Evolutionary conservation across 2,329 filamentous ascomycete genomes (phyloP).

Genomic region (Penicillium sp.): DNA sequence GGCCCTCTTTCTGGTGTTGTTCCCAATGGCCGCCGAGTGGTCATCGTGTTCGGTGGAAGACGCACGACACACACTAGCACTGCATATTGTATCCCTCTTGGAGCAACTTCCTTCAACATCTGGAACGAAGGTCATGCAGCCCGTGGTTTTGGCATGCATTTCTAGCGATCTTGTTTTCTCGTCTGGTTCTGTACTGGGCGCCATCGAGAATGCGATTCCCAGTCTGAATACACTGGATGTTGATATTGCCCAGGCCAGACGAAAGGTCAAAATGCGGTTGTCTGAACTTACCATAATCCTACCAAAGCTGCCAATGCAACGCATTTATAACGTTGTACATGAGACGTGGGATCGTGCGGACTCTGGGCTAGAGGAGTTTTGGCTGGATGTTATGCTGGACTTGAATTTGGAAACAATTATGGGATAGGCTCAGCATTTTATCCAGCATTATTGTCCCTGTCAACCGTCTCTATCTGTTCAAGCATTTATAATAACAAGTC

Average conservation of each 20-base stretch:
- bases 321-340: slow-evolving; percentile 18
- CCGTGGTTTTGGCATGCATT: slow-evolving; percentile 19
- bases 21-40: slow-evolving; percentile 2
- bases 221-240: slow-evolving; percentile 21
- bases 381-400: slow-evolving; percentile 25
- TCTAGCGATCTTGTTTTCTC: slow-evolving; percentile 25
- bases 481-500: too few species aligned
- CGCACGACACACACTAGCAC: slow-evolving; percentile 17
- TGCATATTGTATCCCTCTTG: slow-evolving; percentile 23
- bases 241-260: slow-evolving; percentile 22
- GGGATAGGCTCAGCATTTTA: slow-evolving; percentile 10
- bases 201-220: slow-evolving; percentile 16
- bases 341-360: slow-evolving; percentile 23
- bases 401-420: slow-evolving; percentile 24
- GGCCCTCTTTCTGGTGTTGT: slow-evolving; percentile 17
- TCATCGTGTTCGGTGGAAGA: slow-evolving; percentile 13
- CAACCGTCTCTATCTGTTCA: not conserved
- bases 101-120: slow-evolving; percentile 22
- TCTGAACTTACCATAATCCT: slow-evolving; percentile 22
- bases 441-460: not conserved
- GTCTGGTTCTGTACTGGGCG: slow-evolving; percentile 16
- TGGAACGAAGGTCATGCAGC: slow-evolving; percentile 23
- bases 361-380: slow-evolving; percentile 16
- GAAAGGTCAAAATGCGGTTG: slow-evolving; percentile 20
- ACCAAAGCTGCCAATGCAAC: slow-evolving; percentile 22